Percentiles rank a stretch among this genome's conserved stretches.
These are phyloP conservation scores for Tylopilus sp. DNA, from an alignment of 1,284 basidiomycete species.

Conservation along the genomic window DNA sequence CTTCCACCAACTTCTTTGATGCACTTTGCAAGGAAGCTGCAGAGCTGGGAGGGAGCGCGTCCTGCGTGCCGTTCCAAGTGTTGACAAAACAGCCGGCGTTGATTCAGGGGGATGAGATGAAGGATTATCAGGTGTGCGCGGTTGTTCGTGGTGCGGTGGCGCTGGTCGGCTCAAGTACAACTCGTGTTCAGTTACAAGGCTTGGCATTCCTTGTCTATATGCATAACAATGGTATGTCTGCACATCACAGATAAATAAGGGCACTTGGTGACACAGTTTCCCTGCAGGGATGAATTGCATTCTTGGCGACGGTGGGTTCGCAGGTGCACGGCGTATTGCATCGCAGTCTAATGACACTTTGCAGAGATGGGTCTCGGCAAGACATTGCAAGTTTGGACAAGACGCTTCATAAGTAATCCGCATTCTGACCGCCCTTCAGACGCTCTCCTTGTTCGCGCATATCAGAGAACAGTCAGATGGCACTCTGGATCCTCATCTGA, in stretches of 20 bases:
- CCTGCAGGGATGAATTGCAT: conserved; percentile 66
- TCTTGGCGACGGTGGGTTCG: conserved; percentile 64
- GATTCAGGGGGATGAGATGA: conserved; percentile 62
- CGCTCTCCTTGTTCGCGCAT: conserved; percentile 68
- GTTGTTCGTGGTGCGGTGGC: not conserved
- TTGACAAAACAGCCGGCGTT: conserved; percentile 58
- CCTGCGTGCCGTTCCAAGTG: conserved; percentile 50
- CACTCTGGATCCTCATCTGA: conserved; percentile 62
- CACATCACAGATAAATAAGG: not conserved
- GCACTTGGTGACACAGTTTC: conserved; percentile 1
- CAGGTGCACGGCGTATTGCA: not conserved
- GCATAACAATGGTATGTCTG: conserved; percentile 64
- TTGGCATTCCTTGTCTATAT: conserved; percentile 66
- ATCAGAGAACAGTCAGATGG: conserved; percentile 58
- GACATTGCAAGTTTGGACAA: conserved; percentile 62
- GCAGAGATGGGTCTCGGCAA: conserved; percentile 73
- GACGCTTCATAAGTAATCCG: not conserved
- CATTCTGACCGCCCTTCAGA: conserved; percentile 46
- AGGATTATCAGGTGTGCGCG: conserved; percentile 65
- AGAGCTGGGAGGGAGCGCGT: conserved; percentile 29
- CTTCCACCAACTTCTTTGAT: conserved; percentile 48
- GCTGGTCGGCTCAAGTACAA: conserved; percentile 11
- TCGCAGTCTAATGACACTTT: conserved; percentile 20
- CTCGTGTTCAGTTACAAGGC: conserved; percentile 55
- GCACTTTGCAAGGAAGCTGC: conserved; percentile 36